Conservation (phyloP, 495 filamentous ascomycete species). For the Xylaria intraflava region DNA sequence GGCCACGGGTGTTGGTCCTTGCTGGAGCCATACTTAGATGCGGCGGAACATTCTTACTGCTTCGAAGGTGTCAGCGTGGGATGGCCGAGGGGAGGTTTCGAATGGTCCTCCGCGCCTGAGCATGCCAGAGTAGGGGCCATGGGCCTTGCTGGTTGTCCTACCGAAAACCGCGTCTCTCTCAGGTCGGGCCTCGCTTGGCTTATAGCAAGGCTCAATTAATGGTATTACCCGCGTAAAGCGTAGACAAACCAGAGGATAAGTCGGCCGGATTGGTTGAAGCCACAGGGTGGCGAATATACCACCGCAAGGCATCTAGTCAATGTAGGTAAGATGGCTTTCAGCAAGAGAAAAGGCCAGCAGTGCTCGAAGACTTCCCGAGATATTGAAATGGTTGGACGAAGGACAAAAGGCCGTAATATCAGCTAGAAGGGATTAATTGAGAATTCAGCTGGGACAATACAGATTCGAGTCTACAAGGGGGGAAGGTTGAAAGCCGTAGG, state of each 20-base stretch:
- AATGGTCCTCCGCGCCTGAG: background rate
- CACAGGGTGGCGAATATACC: background rate
- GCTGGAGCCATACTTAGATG: background rate
- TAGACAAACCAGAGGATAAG: background rate
- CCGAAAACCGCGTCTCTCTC: background rate
- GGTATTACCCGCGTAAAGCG: background rate
- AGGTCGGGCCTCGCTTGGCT: background rate
- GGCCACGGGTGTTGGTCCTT: background rate
- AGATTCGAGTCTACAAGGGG: no score
- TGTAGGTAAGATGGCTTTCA: background rate
- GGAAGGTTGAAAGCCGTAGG: no score
- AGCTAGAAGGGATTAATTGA: background rate
- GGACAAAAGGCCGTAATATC: background rate
- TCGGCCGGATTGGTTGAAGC: background rate
- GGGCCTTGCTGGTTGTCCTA: no score
- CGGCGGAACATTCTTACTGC: background rate
- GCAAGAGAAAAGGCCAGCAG: background rate
- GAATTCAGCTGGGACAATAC: background rate
- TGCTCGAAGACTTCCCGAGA: background rate
- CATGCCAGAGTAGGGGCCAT: no score
- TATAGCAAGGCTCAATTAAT: background rate
- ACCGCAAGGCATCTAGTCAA: constrained; percentile 1
- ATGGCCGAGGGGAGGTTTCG: background rate
- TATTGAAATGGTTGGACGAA: background rate
- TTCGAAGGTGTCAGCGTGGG: background rate